These are phyloP conservation scores for Capsella rubella DNA, from an alignment of 441 rosid species.

Conservation along the genomic window DNA sequence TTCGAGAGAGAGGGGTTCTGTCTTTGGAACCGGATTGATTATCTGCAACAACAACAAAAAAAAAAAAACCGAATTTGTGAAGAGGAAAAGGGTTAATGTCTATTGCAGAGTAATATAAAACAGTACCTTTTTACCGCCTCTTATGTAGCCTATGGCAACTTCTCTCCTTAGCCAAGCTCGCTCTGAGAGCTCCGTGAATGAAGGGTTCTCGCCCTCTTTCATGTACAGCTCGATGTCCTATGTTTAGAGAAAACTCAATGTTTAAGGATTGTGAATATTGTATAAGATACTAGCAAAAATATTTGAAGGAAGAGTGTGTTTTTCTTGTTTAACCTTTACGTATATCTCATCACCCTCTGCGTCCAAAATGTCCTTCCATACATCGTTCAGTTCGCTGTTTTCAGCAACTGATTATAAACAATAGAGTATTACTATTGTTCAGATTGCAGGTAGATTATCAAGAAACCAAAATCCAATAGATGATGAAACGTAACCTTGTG, in stretches of 20 bases:
- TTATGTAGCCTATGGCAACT: constrained; percentile 95
- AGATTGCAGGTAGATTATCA: neutral
- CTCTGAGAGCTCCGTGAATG: constrained; percentile 85
- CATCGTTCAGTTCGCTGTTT: constrained; percentile 86
- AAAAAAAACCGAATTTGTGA: neutral
- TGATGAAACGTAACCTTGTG: constrained; percentile 70
- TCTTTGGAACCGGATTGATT: constrained; percentile 82
- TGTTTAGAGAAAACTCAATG: constrained; percentile 5
- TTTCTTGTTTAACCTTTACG: constrained; percentile 63
- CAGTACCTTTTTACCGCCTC: constrained; percentile 70
- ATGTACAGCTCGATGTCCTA: constrained; percentile 87
- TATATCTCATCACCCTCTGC: constrained; percentile 99
- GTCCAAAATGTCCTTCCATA: constrained; percentile 94
- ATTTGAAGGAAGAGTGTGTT: constrained; percentile 4
- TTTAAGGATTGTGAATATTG: constrained; percentile 2
- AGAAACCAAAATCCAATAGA: neutral
- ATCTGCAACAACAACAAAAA: constrained; percentile 56
- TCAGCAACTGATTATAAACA: constrained; percentile 69
- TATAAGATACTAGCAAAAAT: neutral
- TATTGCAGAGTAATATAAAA: constrained; percentile 24
- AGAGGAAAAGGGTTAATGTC: neutral
- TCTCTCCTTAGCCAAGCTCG: constrained; percentile 84
- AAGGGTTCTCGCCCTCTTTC: constrained; percentile 87
- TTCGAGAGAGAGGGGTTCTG: constrained; percentile 66
- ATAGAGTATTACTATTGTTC: constrained; percentile 11